Conservation (phyloP, 2,329 filamentous ascomycete species). For the Penicillium palitans region DNA sequence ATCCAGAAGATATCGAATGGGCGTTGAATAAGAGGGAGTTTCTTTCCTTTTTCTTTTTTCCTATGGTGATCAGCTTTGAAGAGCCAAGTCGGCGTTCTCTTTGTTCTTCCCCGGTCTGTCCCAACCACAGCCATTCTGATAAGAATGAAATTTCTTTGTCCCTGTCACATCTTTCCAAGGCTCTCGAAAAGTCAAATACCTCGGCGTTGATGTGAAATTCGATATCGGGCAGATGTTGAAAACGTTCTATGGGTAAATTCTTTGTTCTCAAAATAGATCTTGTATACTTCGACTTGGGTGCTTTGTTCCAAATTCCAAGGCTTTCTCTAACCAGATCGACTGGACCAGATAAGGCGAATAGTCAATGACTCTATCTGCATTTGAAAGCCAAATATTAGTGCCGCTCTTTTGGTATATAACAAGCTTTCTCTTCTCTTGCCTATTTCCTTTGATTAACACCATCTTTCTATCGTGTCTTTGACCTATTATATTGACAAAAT, state of each 20-base stretch:
- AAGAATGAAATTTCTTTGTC: not conserved
- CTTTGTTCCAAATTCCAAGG: constrained; percentile 1
- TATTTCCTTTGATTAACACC: not conserved
- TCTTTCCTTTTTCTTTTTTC: not conserved
- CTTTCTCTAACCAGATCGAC: not conserved
- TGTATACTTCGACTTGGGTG: not conserved
- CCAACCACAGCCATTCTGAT: not conserved
- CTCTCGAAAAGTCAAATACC: not conserved
- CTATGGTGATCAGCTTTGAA: not conserved
- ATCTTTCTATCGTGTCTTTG: not conserved
- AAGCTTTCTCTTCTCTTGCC: not conserved
- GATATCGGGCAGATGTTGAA: not conserved
- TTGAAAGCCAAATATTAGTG: not conserved
- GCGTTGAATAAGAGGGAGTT: not conserved
- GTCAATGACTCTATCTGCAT: not conserved
- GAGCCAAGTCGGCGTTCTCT: not conserved
- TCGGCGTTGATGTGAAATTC: not conserved
- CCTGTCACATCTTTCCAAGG: not conserved
- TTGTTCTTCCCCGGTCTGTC: not conserved
- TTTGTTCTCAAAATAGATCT: constrained; percentile 9
- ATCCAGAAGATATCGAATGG: not conserved
- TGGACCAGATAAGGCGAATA: not conserved
- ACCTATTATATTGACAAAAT: not conserved
- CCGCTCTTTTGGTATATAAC: not conserved
- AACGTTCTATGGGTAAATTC: not conserved